Base-by-base conservation (phyloP, 305 asterid genomes). In the Fraxinus sp. region DNA sequence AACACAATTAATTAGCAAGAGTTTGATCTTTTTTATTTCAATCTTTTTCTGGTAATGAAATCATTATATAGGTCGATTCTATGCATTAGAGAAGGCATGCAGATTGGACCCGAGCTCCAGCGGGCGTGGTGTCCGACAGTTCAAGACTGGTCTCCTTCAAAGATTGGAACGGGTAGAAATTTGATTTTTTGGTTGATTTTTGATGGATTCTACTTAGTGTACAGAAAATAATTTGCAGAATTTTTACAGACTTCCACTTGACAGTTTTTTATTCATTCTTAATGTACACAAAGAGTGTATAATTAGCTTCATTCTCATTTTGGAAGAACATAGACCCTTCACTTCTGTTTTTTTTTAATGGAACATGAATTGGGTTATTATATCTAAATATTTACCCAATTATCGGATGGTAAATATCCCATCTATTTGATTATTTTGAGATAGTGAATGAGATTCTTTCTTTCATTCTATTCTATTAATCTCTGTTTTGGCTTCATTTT, bases 111-210 rank as follows among this genome's bases (percentile, higher is more conserved):
- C 91, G 0, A 91, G 90, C 87, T 97, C 99, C 8, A 91, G 92
- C 59, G 99, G 99, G 46, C 98, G 99, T 83, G 98, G 99, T 83
- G 99, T 97, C 41, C 94, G 98, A 11, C 99, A 97, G 81, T 97
- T 97, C 87, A 97, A 97, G 83, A 97, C 99, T 22, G 93, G 93
- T 85, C 97, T 97, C 78, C 94, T 92, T 83, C 99, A 94, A 84
- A 93, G 99, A 72, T 85, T 97, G 64, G 98, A 95, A 83, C 89
- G 97, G 91, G 98, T 96, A 89, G 9, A 79, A 81, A 32, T 33
- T 77, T 74, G 30, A 77, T 39, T 28, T 22, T n/a, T 55, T 26
- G 18, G n/a, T 26, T 66, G 35, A 64, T 64, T 52, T 52, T 44
- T 44, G 3, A 44, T 44, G 55, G 55, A 3, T 11, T 44, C 5